Conservation (phyloP, 2,329 filamentous ascomycete species). For the Ascochyta rabiei region DNA sequence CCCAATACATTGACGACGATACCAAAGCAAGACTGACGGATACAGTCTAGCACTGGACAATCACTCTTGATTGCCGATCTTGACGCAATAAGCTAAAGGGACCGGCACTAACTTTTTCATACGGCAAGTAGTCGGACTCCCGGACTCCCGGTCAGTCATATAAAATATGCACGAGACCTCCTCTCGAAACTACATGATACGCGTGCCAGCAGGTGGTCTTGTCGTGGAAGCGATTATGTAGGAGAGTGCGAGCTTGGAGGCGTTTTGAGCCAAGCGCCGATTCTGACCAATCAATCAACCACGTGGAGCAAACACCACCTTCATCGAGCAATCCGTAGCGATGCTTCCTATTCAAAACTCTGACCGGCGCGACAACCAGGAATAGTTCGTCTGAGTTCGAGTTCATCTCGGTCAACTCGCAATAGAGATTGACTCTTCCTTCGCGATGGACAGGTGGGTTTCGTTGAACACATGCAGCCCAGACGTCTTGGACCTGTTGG, state of each 20-base stretch:
- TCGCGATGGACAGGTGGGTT: background rate
- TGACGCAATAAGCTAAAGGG: too few species aligned
- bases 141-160: too few species aligned
- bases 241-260: conserved; percentile 1
- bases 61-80: too few species aligned
- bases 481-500: background rate
- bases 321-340: conserved; percentile 4
- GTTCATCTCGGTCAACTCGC: conserved; percentile 2
- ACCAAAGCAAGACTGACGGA: too few species aligned
- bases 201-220: too few species aligned
- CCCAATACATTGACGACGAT: too few species aligned
- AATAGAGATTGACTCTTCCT: background rate
- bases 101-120: too few species aligned
- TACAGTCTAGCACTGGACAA: too few species aligned
- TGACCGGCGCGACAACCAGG: background rate
- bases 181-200: too few species aligned
- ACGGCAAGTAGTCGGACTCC: too few species aligned
- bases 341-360: background rate
- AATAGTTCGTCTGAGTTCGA: background rate
- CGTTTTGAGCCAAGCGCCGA: conserved; percentile 1
- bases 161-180: too few species aligned
- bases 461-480: background rate
- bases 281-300: conserved; percentile 7
- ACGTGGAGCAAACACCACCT: conserved; percentile 3
- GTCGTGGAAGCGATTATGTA: background rate